phyloP scores from a whole-genome alignment of 129 eudicot species.

The Helianthus annuus region HanXRQr2.0-SUNRISE NC_035449.2:167351117-167351616 shows the following conservation, averaged over 20 bases:
- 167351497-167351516: constrained; percentile 46
- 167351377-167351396: constrained; percentile 29
- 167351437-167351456: constrained; percentile 5
- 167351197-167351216: neutral
- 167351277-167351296: constrained; percentile 28
- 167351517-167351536: constrained; percentile 34
- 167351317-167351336: constrained; percentile 81
- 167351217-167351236: constrained; percentile 4
- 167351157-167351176: too few species aligned
- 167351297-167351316: constrained; percentile 41
- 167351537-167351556: constrained; percentile 20
- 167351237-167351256: constrained; percentile 39
- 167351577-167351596: constrained; percentile 43
- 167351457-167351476: constrained; percentile 27
- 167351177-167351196: neutral
- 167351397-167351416: neutral
- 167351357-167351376: constrained; percentile 34
- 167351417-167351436: neutral
- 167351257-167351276: constrained; percentile 18
- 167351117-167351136: constrained; percentile 28
- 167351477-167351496: constrained; percentile 33
- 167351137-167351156: constrained; percentile 37
- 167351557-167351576: constrained; percentile 28
- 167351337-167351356: constrained; percentile 58
- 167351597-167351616: constrained; percentile 34